A percentile compares a stretch with the other conserved stretches of the same genome.
Evolutionary conservation across 768 basidiomycete genomes (phyloP).

Genomic region (Pholiota conissans): DNA sequence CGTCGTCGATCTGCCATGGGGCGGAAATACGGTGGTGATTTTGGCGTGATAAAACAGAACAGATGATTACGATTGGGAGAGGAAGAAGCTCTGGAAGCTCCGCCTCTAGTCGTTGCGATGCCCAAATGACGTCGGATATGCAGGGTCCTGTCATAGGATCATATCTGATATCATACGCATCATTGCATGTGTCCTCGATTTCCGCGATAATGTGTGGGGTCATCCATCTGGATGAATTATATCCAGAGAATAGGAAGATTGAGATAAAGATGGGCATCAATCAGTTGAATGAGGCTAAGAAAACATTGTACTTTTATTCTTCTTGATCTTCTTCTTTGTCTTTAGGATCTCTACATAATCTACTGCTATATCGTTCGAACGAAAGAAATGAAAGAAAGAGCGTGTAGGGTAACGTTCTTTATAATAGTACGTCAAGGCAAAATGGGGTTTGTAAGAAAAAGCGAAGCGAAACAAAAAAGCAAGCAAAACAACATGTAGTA

Average conservation of each 20-base stretch:
- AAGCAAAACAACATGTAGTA: no score
- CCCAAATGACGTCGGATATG: background rate
- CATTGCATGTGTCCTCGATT: no score
- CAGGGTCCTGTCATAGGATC: background rate
- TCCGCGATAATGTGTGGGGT: no score
- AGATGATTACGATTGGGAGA: no score
- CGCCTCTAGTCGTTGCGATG: background rate
- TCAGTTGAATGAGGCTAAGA: no score
- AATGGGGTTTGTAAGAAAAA: background rate
- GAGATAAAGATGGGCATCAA: no score
- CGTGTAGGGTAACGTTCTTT: background rate
- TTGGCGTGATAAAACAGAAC: no score
- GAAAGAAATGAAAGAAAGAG: background rate
- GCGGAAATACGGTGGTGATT: no score
- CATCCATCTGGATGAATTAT: no score
- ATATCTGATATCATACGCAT: background rate
- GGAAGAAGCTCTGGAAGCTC: background rate
- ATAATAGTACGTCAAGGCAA: background rate
- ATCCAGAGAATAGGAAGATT: no score
- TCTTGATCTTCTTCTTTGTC: background rate
- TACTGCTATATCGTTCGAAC: background rate
- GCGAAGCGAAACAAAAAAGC: background rate
- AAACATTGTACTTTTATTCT: background rate
- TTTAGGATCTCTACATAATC: background rate
- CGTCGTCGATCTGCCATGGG: background rate